Conservation (phyloP, 2,329 filamentous ascomycete species). For the Hymenoscyphus albidus region DNA sequence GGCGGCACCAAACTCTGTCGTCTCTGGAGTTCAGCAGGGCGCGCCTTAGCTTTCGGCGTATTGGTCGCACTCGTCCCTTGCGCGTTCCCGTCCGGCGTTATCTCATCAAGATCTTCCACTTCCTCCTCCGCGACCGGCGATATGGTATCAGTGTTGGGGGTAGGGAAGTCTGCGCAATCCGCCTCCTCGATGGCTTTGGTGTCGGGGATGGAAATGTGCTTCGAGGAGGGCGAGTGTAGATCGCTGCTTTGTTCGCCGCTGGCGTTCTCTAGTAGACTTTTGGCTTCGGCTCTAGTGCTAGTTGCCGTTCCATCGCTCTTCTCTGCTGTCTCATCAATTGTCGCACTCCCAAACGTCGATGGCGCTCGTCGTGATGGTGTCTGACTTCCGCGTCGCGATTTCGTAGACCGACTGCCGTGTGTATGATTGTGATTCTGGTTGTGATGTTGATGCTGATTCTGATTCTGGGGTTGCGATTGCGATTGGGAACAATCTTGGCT, state of each 20-base stretch:
- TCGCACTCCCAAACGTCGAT: conserved; percentile 12
- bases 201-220: conserved; percentile 26
- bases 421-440: no score
- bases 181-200: conserved; percentile 23
- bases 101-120: conserved; percentile 11
- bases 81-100: not conserved
- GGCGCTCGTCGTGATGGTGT: conserved; percentile 7
- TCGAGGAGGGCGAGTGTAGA: conserved; percentile 13
- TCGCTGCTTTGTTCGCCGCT: conserved; percentile 13
- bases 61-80: conserved; percentile 2
- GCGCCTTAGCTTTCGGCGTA: conserved; percentile 13
- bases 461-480: not conserved
- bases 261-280: not conserved
- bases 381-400: conserved; percentile 13
- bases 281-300: not conserved
- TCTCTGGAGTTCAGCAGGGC: conserved; percentile 28
- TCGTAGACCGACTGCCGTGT: conserved; percentile 8
- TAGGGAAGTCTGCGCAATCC: conserved; percentile 26
- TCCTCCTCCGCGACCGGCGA: conserved; percentile 24
- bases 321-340: conserved; percentile 18
- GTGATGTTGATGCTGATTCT: no score
- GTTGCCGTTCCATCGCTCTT: conserved; percentile 3
- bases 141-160: conserved; percentile 30
- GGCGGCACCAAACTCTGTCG: conserved; percentile 44
- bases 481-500: conserved; percentile 14